Evolutionary conservation across 176 grass and related monocot species (phyloP).

Genomic region (Phragmites australis): DNA sequence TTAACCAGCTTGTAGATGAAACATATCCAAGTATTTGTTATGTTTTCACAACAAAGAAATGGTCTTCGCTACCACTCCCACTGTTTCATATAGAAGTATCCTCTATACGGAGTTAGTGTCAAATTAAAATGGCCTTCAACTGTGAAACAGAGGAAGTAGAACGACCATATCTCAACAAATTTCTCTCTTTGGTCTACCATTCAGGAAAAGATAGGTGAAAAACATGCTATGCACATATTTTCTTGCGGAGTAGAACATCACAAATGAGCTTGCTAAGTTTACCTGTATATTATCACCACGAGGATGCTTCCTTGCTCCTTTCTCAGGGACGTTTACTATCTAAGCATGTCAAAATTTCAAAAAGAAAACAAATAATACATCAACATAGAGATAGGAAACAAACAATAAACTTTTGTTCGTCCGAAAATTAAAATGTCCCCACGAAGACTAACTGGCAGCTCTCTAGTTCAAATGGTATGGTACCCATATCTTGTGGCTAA

Average conservation of each 20-base stretch:
- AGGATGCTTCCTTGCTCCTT: conserved; percentile 92
- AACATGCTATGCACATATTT: neutral
- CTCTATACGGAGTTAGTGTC: neutral
- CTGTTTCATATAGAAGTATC: neutral
- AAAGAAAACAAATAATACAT: conserved; percentile 33
- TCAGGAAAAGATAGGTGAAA: conserved; percentile 19
- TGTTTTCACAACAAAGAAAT: neutral
- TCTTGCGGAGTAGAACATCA: conserved; percentile 3
- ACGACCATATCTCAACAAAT: neutral
- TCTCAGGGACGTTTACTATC: conserved; percentile 95
- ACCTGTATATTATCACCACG: conserved; percentile 99
- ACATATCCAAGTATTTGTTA: neutral
- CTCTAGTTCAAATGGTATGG: neutral
- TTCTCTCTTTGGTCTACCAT: conserved; percentile 17
- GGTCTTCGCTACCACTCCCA: neutral
- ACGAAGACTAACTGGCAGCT: neutral
- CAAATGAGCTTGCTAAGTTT: conserved; percentile 33
- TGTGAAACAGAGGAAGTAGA: neutral
- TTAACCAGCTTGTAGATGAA: neutral
- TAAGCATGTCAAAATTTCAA: conserved; percentile 41
- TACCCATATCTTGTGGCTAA: neutral
- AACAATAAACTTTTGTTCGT: conserved; percentile 2
- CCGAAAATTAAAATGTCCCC: neutral
- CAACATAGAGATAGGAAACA: conserved; percentile 11
- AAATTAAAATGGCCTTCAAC: neutral